phyloP scores from a whole-genome alignment of 176 grass and related monocot genomes.

The Phoenix roebelenii region DNA sequence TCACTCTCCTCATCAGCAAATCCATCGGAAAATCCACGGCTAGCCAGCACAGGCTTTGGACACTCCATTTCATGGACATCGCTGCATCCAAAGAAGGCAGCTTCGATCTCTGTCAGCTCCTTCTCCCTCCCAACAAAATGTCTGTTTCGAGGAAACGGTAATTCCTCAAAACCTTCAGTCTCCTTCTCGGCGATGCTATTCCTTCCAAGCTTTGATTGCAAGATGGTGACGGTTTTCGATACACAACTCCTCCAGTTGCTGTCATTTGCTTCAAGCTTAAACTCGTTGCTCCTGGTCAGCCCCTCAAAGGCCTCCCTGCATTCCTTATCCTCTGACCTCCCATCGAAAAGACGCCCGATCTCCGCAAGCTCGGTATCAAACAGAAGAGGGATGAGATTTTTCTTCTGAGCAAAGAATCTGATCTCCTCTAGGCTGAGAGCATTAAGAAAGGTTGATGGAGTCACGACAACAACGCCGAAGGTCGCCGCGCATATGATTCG shows the following conservation, averaged over 20 bases:
- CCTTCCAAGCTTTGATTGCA: constrained; percentile 74
- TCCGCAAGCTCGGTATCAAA: constrained; percentile 64
- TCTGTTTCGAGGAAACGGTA: constrained; percentile 72
- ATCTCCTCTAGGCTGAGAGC: constrained; percentile 88
- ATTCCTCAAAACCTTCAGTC: constrained; percentile 34
- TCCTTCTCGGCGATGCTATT: constrained; percentile 72
- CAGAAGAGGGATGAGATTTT: constrained; percentile 78
- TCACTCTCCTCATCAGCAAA: constrained; percentile 91
- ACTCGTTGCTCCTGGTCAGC: constrained; percentile 67
- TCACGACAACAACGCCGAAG: constrained; percentile 70
- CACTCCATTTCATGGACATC: constrained; percentile 78
- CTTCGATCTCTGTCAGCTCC: constrained; percentile 80
- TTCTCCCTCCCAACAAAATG: constrained; percentile 96
- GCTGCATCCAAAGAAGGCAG: constrained; percentile 57
- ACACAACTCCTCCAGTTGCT: constrained; percentile 80
- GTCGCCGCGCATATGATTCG: constrained; percentile 78
- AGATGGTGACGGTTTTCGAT: constrained; percentile 37
- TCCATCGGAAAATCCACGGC: constrained; percentile 66
- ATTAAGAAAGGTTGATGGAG: constrained; percentile 74
- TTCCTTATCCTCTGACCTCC: constrained; percentile 80
- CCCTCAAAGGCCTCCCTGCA: constrained; percentile 85
- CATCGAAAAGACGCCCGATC: constrained; percentile 54
- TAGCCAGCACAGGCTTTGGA: constrained; percentile 30
- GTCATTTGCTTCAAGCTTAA: constrained; percentile 84
- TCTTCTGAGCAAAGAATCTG: constrained; percentile 95